These are phyloP conservation scores for Trypanosoma lewisi DNA, from an alignment of 208 protist genomes.

Conservation along the genomic window DNA sequence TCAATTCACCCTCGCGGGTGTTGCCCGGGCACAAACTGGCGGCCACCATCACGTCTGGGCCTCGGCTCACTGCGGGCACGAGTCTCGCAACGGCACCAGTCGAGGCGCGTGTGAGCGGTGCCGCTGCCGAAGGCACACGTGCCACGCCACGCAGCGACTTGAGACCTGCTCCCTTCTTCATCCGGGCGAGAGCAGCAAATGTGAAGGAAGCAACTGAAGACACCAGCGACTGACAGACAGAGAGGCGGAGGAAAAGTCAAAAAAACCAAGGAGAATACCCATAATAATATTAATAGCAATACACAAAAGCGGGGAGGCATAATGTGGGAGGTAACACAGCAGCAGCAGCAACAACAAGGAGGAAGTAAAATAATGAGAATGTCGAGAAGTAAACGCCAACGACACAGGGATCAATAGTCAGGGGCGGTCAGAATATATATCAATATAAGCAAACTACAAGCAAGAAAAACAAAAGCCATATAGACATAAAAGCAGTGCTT, in stretches of 20 bases:
- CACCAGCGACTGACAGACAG: too few species aligned
- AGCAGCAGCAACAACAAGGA: too few species aligned
- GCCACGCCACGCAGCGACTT: constrained; percentile 12
- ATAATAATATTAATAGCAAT: too few species aligned
- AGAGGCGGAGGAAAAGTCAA: neutral
- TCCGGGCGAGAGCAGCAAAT: constrained; percentile 3
- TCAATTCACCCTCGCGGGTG: constrained; percentile 15
- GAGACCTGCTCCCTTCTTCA: neutral
- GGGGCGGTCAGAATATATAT: too few species aligned
- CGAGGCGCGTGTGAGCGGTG: constrained; percentile 2
- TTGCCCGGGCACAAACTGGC: constrained; percentile 3
- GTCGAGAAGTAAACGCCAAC: too few species aligned
- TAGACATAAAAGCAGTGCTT: too few species aligned
- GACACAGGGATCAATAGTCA: too few species aligned
- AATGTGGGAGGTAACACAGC: too few species aligned
- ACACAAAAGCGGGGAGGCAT: too few species aligned
- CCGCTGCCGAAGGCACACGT: neutral
- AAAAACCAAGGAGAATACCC: neutral
- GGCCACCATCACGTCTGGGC: constrained; percentile 1
- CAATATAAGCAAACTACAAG: too few species aligned
- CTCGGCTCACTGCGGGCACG: neutral
- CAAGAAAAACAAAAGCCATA: too few species aligned
- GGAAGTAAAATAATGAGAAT: too few species aligned
- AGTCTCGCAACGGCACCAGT: constrained; percentile 13
- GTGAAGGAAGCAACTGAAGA: neutral